phyloP scores from a whole-genome alignment of 495 filamentous ascomycete species.

The Penicillium pancosmium region DNA sequence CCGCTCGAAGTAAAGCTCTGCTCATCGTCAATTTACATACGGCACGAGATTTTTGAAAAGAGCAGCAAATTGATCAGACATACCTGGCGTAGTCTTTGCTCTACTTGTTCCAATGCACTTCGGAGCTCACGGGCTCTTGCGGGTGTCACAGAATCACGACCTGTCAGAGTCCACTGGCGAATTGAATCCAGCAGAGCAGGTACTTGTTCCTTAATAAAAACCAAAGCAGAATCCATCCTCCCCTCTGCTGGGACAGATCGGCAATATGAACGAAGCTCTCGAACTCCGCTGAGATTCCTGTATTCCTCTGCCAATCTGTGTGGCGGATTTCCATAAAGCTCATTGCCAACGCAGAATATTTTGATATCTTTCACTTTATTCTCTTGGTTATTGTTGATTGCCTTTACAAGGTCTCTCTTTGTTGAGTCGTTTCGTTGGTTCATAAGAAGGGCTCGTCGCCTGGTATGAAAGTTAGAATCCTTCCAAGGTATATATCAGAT shows the following conservation, averaged over 20 bases:
- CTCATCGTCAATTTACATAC: too few relatives aligned
- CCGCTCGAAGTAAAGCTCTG: too few relatives aligned
- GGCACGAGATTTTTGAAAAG: not conserved
- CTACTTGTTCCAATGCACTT: slow-evolving; percentile 5
- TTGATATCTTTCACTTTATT: not conserved
- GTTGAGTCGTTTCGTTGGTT: not conserved
- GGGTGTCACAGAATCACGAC: slow-evolving; percentile 10
- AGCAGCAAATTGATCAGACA: not conserved
- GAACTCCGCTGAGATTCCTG: slow-evolving; percentile 32
- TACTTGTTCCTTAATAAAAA: slow-evolving; percentile 25
- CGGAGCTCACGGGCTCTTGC: slow-evolving; percentile 18
- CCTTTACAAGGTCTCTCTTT: not conserved
- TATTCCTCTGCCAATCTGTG: slow-evolving; percentile 17
- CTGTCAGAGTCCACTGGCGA: slow-evolving; percentile 26
- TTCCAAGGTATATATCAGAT: not conserved
- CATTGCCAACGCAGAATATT: slow-evolving; percentile 42
- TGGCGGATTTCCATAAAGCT: slow-evolving; percentile 22
- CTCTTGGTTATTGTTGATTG: not conserved
- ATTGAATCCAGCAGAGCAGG: slow-evolving; percentile 30
- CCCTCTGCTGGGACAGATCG: slow-evolving; percentile 32
- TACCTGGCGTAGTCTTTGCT: slow-evolving; percentile 20
- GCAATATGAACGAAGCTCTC: slow-evolving; percentile 33
- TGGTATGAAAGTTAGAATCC: slow-evolving; percentile 1
- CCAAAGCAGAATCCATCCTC: slow-evolving; percentile 20
- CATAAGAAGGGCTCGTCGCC: not conserved